Percentiles rank a stretch among this genome's conserved stretches.
Evolutionary conservation across 164 flowering plant species (phyloP).

Genomic region (Tinospora cordifolia): DNA sequence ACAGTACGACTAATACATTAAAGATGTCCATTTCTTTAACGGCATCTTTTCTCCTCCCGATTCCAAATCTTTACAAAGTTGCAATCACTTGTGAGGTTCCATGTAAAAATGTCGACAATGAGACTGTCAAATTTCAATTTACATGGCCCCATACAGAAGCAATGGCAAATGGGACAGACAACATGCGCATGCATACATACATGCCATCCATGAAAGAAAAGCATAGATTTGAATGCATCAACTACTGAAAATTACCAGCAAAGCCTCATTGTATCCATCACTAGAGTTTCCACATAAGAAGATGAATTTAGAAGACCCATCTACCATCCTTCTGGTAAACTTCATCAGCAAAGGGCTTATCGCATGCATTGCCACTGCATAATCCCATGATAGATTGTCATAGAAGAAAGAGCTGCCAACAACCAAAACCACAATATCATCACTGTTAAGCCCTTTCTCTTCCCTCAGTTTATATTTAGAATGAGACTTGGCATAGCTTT

Average conservation of each 20-base stretch:
- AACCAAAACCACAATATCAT: conserved; percentile 70
- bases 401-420: conserved; percentile 77
- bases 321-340: conserved; percentile 44
- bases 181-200: neutral
- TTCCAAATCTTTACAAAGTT: no score
- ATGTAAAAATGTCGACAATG: no score
- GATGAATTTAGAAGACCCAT: conserved; percentile 53
- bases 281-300: conserved; percentile 82
- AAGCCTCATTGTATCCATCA: conserved; percentile 48
- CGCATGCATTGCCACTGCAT: conserved; percentile 69
- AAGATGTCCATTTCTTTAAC: no score
- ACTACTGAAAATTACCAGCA: conserved; percentile 50
- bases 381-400: conserved; percentile 75
- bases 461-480: conserved; percentile 47
- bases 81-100: no score
- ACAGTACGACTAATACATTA: no score
- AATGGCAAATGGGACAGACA: neutral
- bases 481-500: conserved; percentile 50
- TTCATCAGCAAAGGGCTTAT: conserved; percentile 64
- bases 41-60: no score
- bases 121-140: no score
- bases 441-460: conserved; percentile 39
- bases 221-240: conserved; percentile 1
- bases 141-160: no score
- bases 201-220: neutral